Evolutionary conservation across 495 filamentous ascomycete species (phyloP), one percentile per base, ranked within the genome.

Genomic region (Penicillium coffeae): DNA sequence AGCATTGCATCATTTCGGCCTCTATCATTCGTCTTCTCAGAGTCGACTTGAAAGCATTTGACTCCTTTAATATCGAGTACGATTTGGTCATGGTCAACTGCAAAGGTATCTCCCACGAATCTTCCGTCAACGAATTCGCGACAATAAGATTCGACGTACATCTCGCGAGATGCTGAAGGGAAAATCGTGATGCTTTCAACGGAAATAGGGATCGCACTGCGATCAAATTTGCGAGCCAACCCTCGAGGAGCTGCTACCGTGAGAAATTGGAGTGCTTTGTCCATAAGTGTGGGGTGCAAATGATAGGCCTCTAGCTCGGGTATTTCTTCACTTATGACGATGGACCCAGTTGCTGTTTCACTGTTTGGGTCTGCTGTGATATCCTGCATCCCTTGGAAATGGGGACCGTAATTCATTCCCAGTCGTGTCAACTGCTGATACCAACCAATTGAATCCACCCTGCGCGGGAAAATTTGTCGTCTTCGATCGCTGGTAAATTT

Each of bases 201-300:
- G 25, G 25, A 30, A 30, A 30, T 30, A 30, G 25, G 25, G 25
- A 30, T 10, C 10, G 25, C 25, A 30, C 4, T 30, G 10, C 25
- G 25, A 30, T 30, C 25, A 30, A 30, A 10, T 4, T 30, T 30
- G 5, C 35, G 35, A 18, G 35, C 5, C 5, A 37, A 13, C 5
- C 35, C 35, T 14, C 13, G 5, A 13, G 5, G 4, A 18, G 12
- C 13, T 37, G 35, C 35, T n/a, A 37, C 13, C 5, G 5, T 14
- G 5, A 37, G 6, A 5, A 37, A 13, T 4, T 34, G 38, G 5
- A 27, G 37, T 13, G 37, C 21, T 40, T 51, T 50, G 44, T 78
- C 74, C 9, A 78, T 72, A n/a, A 55, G 51, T 3, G 61, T 59
- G 0, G 76, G 73, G 39, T 80, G 75, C 8, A 71, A 44, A 0